phyloP scores from a whole-genome alignment of 345 rosid species.

The Rhizophora apiculata region DNA sequence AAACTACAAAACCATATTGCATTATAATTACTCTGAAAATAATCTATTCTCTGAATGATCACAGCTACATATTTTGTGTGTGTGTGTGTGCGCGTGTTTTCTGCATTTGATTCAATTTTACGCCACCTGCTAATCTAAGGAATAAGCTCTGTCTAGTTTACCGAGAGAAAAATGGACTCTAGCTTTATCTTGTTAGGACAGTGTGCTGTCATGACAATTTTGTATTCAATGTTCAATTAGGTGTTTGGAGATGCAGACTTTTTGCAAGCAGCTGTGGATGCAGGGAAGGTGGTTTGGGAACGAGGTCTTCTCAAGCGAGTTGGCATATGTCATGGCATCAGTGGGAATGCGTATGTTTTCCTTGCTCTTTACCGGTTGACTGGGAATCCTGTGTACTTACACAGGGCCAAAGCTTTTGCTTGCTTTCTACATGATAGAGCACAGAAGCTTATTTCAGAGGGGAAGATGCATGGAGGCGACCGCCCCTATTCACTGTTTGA shows the following conservation, averaged over 20 bases:
- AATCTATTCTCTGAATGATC: background rate
- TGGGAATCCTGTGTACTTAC: conserved; percentile 40
- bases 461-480: conserved; percentile 69
- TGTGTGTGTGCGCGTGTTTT: too few relatives aligned
- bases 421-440: conserved; percentile 60
- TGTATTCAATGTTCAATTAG: conserved; percentile 26
- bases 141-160: too few relatives aligned
- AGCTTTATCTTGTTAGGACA: background rate
- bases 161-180: background rate
- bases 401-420: conserved; percentile 61
- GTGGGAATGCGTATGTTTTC: conserved; percentile 59
- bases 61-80: background rate
- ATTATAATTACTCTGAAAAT: background rate
- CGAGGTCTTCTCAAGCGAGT: conserved; percentile 67
- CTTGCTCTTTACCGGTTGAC: conserved; percentile 55
- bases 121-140: too few relatives aligned
- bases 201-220: background rate
- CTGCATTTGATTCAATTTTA: too few relatives aligned
- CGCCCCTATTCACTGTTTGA: conserved; percentile 56
- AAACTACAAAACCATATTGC: background rate
- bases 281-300: conserved; percentile 62
- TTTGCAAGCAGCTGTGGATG: conserved; percentile 58
- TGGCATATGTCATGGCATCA: conserved; percentile 72
- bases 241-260: conserved; percentile 57
- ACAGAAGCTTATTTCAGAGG: conserved; percentile 40